Percentiles rank a stretch among this genome's conserved stretches.
These are phyloP conservation scores for Cordia subcordata DNA, from an alignment of 257 asterid genomes.

Conservation along the genomic window DNA sequence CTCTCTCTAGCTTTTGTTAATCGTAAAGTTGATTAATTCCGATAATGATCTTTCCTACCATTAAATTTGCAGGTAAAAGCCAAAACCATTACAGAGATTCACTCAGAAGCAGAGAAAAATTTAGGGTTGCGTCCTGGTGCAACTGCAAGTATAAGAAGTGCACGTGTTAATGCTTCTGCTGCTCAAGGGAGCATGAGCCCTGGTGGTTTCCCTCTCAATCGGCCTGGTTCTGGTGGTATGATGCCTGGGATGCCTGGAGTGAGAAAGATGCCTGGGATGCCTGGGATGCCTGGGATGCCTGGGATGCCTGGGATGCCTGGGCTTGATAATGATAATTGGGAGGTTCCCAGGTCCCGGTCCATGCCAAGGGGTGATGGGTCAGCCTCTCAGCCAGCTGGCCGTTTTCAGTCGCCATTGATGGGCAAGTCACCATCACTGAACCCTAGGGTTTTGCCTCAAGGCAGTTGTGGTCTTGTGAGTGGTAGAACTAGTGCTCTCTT, in stretches of 20 bases:
- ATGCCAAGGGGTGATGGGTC: slow-evolving; percentile 71
- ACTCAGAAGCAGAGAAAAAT: slow-evolving; percentile 83
- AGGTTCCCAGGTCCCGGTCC: slow-evolving; percentile 65
- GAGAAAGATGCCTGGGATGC: slow-evolving; percentile 65
- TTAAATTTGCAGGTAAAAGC: slow-evolving; percentile 64
- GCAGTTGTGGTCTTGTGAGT: slow-evolving; percentile 50
- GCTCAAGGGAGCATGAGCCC: slow-evolving; percentile 56
- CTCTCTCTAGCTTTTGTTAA: background rate
- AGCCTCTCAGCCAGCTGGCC: slow-evolving; percentile 40
- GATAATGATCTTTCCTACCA: slow-evolving; percentile 4
- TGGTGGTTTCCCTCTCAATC: slow-evolving; percentile 63
- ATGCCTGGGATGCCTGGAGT: slow-evolving; percentile 99
- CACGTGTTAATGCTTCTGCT: slow-evolving; percentile 43
- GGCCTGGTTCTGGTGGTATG: slow-evolving; percentile 92
- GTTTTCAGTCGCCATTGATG: slow-evolving; percentile 39
- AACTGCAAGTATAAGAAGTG: slow-evolving; percentile 72
- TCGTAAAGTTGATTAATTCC: background rate
- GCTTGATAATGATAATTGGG: slow-evolving; percentile 73
- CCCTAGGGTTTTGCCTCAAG: slow-evolving; percentile 63
- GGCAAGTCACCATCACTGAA: slow-evolving; percentile 54
- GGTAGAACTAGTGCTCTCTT: slow-evolving; percentile 63
- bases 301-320: slow-evolving; percentile 75
- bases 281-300: too few species aligned
- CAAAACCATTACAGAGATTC: slow-evolving; percentile 88
- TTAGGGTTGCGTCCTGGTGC: slow-evolving; percentile 95